These are phyloP conservation scores for Vigna unguiculata DNA, from an alignment of 306 rosid genomes.

Conservation along the genomic window DNA sequence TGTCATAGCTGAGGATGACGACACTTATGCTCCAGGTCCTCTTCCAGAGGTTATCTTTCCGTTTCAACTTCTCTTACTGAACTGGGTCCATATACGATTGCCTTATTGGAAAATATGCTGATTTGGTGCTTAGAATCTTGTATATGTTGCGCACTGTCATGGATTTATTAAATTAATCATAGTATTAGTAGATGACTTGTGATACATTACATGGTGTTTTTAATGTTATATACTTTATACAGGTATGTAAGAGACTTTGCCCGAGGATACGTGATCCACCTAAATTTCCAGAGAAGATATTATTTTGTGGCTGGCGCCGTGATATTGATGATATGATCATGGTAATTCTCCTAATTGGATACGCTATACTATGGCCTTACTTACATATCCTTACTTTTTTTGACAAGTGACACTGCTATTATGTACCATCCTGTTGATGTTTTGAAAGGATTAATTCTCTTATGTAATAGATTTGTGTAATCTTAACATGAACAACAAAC, in stretches of 20 bases:
- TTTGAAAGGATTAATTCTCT: slow-evolving; percentile 8
- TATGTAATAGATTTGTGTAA: not conserved
- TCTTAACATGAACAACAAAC: not conserved
- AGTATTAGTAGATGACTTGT: slow-evolving; percentile 1
- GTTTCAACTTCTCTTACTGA: slow-evolving; percentile 40
- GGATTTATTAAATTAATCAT: slow-evolving; percentile 38
- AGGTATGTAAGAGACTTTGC: slow-evolving; percentile 67
- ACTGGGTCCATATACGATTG: slow-evolving; percentile 26
- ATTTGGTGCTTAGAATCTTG: slow-evolving; percentile 33
- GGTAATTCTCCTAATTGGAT: slow-evolving; percentile 60
- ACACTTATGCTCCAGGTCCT: slow-evolving; percentile 85
- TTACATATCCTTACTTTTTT: slow-evolving; percentile 14
- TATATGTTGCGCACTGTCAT: slow-evolving; percentile 36
- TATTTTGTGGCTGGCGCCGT: slow-evolving; percentile 99
- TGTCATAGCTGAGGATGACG: slow-evolving; percentile 98
- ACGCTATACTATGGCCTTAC: slow-evolving; percentile 1
- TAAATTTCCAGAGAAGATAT: slow-evolving; percentile 86
- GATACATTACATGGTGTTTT: slow-evolving; percentile 10
- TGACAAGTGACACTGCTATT: slow-evolving; percentile 7
- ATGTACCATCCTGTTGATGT: slow-evolving; percentile 18
- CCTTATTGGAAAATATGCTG: slow-evolving; percentile 19
- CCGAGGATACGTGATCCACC: slow-evolving; percentile 75
- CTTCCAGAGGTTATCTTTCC: slow-evolving; percentile 79
- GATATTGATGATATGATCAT: slow-evolving; percentile 97
- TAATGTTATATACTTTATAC: slow-evolving; percentile 45